phyloP scores from a whole-genome alignment of 1,139 yeast species.

The Lodderomyces beijingensis region DNA sequence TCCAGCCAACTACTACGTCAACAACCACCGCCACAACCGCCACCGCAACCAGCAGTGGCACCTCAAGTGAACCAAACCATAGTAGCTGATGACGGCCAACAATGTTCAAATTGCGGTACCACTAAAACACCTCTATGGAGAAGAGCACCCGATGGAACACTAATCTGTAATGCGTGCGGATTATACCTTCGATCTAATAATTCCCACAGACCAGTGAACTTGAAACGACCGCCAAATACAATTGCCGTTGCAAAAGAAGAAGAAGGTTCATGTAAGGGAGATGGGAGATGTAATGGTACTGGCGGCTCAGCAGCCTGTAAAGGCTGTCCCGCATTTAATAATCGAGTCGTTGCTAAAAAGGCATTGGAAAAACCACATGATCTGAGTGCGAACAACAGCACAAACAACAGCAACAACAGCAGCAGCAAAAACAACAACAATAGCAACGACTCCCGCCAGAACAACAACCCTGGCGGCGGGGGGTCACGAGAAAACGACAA shows the following conservation, averaged over 20 bases:
- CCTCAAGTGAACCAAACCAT: no score
- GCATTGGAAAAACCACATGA: slow-evolving; percentile 10
- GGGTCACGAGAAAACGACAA: neutral
- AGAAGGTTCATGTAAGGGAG: slow-evolving; percentile 74
- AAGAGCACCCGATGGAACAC: slow-evolving; percentile 61
- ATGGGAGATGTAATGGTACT: slow-evolving; percentile 82
- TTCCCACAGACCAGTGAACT: slow-evolving; percentile 52
- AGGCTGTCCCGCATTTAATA: slow-evolving; percentile 81
- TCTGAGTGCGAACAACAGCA: neutral
- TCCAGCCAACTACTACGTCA: no score
- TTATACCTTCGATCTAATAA: slow-evolving; percentile 52
- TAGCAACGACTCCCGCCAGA: neutral
- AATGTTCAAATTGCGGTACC: slow-evolving; percentile 66
- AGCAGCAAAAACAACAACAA: neutral
- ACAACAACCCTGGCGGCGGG: neutral
- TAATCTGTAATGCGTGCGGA: slow-evolving; percentile 72
- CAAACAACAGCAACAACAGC: neutral
- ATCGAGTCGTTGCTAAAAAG: slow-evolving; percentile 45
- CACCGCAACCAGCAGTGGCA: no score
- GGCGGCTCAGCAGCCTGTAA: slow-evolving; percentile 79
- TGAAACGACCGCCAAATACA: slow-evolving; percentile 64
- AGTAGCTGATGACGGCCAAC: slow-evolving; percentile 37
- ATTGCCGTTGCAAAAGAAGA: slow-evolving; percentile 39
- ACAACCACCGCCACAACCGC: no score
- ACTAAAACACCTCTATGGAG: slow-evolving; percentile 69